phyloP scores from a whole-genome alignment of 495 filamentous ascomycete genomes.

The Venustampulla echinocandica region DNA sequence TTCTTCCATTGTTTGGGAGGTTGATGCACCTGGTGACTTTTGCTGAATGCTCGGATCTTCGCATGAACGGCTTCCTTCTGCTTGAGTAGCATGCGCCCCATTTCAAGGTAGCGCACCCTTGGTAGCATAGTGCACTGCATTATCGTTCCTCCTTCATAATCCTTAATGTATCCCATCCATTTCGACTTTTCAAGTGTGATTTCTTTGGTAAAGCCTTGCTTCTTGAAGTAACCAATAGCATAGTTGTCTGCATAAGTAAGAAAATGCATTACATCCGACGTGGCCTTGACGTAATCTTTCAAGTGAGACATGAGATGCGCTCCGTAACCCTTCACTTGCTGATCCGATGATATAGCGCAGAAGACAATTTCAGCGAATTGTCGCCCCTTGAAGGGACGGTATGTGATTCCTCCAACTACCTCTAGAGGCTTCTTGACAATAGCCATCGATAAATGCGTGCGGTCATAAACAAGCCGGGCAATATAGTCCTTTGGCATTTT shows the following conservation, averaged over 20 bases:
- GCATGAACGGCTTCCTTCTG: conserved; percentile 91
- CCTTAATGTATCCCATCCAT: conserved; percentile 99
- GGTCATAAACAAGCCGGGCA: conserved; percentile 90
- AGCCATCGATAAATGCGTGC: conserved; percentile 90
- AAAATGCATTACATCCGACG: conserved; percentile 95
- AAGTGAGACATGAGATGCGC: conserved; percentile 96
- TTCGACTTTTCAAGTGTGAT: conserved; percentile 82
- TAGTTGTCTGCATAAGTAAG: conserved; percentile 98
- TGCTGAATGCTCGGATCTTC: conserved; percentile 87
- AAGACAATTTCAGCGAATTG: conserved; percentile 98
- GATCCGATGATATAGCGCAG: conserved; percentile 93
- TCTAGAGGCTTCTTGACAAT: conserved; percentile 95
- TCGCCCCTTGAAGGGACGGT: conserved; percentile 86
- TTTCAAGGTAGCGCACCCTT: conserved; percentile 86
- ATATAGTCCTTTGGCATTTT: conserved; percentile 99
- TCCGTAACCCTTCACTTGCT: conserved; percentile 97
- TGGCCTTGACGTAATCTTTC: conserved; percentile 98
- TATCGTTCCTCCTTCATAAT: conserved; percentile 97
- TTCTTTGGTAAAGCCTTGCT: conserved; percentile 97
- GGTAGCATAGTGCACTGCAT: conserved; percentile 99
- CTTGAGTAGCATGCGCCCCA: conserved; percentile 90
- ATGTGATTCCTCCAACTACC: conserved; percentile 94
- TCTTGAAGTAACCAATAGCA: conserved; percentile 98
- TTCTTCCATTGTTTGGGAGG: conserved; percentile 82
- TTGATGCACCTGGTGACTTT: conserved; percentile 76